Percentiles rank a stretch among this genome's conserved stretches.
These are phyloP conservation scores for Schwanniomyces etchellsii DNA, from an alignment of 1,139 yeast genomes.

Conservation along the genomic window DNA sequence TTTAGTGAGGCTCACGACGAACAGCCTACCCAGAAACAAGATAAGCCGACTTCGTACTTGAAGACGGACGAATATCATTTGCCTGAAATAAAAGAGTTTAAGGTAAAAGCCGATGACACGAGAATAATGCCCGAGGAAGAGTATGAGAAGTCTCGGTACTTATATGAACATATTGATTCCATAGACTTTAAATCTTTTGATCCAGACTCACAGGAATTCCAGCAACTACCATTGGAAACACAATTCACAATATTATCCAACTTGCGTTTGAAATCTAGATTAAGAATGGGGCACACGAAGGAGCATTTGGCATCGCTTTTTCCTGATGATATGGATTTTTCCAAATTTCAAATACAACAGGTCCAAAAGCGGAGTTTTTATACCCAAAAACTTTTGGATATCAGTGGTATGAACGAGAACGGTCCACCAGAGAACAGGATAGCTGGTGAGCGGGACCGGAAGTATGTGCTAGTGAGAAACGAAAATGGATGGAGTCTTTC, in stretches of 20 bases:
- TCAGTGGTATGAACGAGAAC: slow-evolving; percentile 75
- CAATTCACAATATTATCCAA: slow-evolving; percentile 87
- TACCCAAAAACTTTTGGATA: slow-evolving; percentile 82
- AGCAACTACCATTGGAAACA: slow-evolving; percentile 65
- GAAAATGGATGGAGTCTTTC: slow-evolving; percentile 88
- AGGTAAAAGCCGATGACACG: slow-evolving; percentile 46
- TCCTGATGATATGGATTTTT: slow-evolving; percentile 83
- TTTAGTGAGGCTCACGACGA: slow-evolving; percentile 8
- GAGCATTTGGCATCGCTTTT: slow-evolving; percentile 78
- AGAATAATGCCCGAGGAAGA: slow-evolving; percentile 75
- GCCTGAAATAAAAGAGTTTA: slow-evolving; percentile 52
- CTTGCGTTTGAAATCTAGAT: slow-evolving; percentile 73
- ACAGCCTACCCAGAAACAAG: slow-evolving; percentile 3
- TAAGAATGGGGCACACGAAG: slow-evolving; percentile 91
- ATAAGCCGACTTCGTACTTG: slow-evolving; percentile 14
- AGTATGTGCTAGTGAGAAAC: slow-evolving; percentile 69
- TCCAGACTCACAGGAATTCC: slow-evolving; percentile 64
- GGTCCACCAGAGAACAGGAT: slow-evolving; percentile 51
- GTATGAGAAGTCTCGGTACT: slow-evolving; percentile 53
- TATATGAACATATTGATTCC: slow-evolving; percentile 66
- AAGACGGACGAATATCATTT: slow-evolving; percentile 78
- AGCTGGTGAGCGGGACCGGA: slow-evolving; percentile 79
- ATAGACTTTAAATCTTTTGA: slow-evolving; percentile 65
- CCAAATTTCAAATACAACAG: slow-evolving; percentile 87
- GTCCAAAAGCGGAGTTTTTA: slow-evolving; percentile 87